phyloP scores from a whole-genome alignment of 2,329 filamentous ascomycete genomes.

The Myrmaecium sp. region DNA sequence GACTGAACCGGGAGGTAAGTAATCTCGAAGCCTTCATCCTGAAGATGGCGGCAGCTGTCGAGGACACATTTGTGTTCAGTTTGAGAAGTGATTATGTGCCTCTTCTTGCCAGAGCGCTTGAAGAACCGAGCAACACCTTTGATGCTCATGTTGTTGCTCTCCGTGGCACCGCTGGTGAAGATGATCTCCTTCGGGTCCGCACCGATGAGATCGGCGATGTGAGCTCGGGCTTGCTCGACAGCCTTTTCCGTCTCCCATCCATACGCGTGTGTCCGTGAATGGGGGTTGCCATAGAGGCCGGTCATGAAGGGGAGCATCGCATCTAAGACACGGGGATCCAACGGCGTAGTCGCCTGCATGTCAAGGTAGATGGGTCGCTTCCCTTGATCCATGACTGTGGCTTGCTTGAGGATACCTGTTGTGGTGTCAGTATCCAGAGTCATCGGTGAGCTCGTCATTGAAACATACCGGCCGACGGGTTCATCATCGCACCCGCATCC shows the following conservation, averaged over 20 bases:
- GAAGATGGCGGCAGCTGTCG: constrained; percentile 89
- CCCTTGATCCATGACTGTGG: constrained; percentile 82
- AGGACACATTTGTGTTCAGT: constrained; percentile 99
- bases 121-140: constrained; percentile 97
- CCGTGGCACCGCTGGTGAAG: constrained; percentile 93
- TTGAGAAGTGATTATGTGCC: constrained; percentile 92
- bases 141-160: constrained; percentile 99
- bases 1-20: constrained; percentile 88
- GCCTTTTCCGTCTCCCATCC: constrained; percentile 97
- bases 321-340: constrained; percentile 87
- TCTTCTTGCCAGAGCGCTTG: constrained; percentile 85
- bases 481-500: constrained; percentile 52
- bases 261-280: constrained; percentile 93
- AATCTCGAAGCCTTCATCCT: constrained; percentile 90
- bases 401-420: constrained; percentile 69
- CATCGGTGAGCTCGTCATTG: constrained; percentile 1
- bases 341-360: constrained; percentile 92
- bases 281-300: constrained; percentile 88
- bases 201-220: constrained; percentile 76
- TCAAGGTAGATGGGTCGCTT: constrained; percentile 92
- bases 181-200: constrained; percentile 97
- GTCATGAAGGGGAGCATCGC: constrained; percentile 93
- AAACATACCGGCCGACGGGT: constrained; percentile 52
- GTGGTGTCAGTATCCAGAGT: constrained; percentile 7
- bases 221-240: constrained; percentile 67